Conservation (phyloP, 1,284 basidiomycete species). For the Moesziomyces parantarcticus region DNA sequence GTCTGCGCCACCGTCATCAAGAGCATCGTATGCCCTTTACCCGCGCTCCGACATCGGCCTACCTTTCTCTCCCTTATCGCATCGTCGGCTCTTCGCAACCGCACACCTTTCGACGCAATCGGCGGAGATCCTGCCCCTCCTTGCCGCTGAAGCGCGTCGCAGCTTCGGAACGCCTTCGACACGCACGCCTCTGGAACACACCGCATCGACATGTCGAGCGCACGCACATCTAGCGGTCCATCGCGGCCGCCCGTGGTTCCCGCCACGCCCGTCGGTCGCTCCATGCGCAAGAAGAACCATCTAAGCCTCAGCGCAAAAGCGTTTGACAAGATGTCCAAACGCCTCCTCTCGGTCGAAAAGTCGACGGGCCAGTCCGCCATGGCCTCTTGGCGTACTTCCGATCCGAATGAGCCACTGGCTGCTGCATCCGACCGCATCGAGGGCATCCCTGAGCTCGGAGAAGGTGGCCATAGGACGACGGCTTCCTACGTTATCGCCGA, state of each 20-base stretch:
- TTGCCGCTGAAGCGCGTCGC: not conserved
- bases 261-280: conserved; percentile 43
- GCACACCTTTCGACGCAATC: no score
- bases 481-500: conserved; percentile 49
- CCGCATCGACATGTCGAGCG: conserved; percentile 23
- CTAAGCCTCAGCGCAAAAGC: conserved; percentile 58
- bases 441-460: conserved; percentile 40
- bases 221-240: conserved; percentile 34
- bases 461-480: conserved; percentile 41
- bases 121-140: not conserved
- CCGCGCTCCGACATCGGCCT: no score
- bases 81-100: not conserved
- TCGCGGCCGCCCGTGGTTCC: conserved; percentile 43
- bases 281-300: conserved; percentile 47
- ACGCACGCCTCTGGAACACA: not conserved
- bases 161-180: not conserved
- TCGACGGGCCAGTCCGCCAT: conserved; percentile 32
- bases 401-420: conserved; percentile 29
- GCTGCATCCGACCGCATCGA: conserved; percentile 34
- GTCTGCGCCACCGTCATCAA: not conserved
- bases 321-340: conserved; percentile 58
- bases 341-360: conserved; percentile 44
- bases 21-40: not conserved
- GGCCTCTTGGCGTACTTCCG: conserved; percentile 24
- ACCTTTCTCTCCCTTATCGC: not conserved